Conservation (phyloP, 371 early-diverging fungal genomes). For the Actinomortierella wolfii region DNA sequence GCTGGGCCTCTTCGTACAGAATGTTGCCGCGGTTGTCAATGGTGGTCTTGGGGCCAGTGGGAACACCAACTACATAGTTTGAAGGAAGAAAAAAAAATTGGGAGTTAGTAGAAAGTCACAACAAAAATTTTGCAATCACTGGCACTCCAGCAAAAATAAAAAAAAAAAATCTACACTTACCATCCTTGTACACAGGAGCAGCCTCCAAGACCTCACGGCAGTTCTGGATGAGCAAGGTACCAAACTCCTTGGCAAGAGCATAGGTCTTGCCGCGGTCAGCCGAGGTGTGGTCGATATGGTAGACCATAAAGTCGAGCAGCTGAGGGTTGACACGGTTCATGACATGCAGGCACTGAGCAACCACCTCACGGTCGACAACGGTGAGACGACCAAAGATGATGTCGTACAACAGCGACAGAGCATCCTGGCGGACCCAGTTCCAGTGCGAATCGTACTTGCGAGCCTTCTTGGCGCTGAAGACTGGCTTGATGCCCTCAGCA, state of each 20-base stretch:
- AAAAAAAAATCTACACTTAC: slow-evolving; percentile 47
- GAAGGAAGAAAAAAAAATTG: not conserved
- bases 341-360: slow-evolving; percentile 87
- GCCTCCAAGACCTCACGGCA: slow-evolving; percentile 78
- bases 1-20: slow-evolving; percentile 79
- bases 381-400: slow-evolving; percentile 90
- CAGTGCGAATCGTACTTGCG: slow-evolving; percentile 94
- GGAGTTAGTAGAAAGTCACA: not conserved
- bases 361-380: slow-evolving; percentile 91
- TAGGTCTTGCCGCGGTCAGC: slow-evolving; percentile 84
- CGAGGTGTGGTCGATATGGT: slow-evolving; percentile 76
- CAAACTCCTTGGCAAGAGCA: slow-evolving; percentile 80
- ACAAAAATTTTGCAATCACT: not conserved
- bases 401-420: slow-evolving; percentile 88
- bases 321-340: slow-evolving; percentile 91
- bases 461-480: slow-evolving; percentile 85
- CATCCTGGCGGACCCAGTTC: slow-evolving; percentile 98
- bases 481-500: slow-evolving; percentile 85
- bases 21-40: slow-evolving; percentile 84
- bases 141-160: slow-evolving; percentile 1
- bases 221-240: slow-evolving; percentile 85
- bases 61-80: slow-evolving; percentile 63
- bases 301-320: slow-evolving; percentile 86
- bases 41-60: slow-evolving; percentile 82
- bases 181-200: slow-evolving; percentile 88